Conservation (phyloP, 805 yeast species). For the Starmera pachycereana region DNA sequence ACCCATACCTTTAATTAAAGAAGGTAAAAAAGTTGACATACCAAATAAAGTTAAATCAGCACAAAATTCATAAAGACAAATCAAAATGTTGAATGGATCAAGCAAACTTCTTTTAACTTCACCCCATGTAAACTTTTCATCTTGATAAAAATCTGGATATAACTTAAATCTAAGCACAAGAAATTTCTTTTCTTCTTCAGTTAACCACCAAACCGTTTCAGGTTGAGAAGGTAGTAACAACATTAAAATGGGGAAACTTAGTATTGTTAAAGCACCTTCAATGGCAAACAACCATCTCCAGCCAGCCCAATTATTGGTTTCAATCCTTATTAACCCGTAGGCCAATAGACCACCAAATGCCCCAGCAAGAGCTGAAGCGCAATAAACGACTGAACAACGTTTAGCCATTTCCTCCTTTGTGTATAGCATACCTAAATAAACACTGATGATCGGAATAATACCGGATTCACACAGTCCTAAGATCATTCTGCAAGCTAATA, state of each 20-base stretch:
- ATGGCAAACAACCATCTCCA: slow-evolving; percentile 44
- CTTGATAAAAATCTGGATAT: slow-evolving; percentile 26
- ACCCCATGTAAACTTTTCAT: slow-evolving; percentile 26
- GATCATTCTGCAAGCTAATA: slow-evolving; percentile 36
- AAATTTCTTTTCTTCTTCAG: slow-evolving; percentile 27
- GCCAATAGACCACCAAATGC: slow-evolving; percentile 49
- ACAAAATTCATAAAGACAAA: slow-evolving; percentile 33
- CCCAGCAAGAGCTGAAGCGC: slow-evolving; percentile 25
- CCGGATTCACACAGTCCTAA: slow-evolving; percentile 45
- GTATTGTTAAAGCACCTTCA: slow-evolving; percentile 35
- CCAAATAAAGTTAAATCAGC: slow-evolving; percentile 33
- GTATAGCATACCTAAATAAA: slow-evolving; percentile 37
- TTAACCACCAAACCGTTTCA: slow-evolving; percentile 29
- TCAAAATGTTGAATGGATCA: slow-evolving; percentile 27
- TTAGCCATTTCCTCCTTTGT: slow-evolving; percentile 37
- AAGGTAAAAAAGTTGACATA: slow-evolving; percentile 34
- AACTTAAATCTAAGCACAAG: slow-evolving; percentile 24
- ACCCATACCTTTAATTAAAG: slow-evolving; percentile 34
- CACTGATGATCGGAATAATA: slow-evolving; percentile 37
- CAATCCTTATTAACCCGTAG: slow-evolving; percentile 27
- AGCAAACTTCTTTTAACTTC: slow-evolving; percentile 26
- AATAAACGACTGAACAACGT: slow-evolving; percentile 23
- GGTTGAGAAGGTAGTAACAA: slow-evolving; percentile 30
- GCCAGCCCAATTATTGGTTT: slow-evolving; percentile 27
- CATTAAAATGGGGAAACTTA: slow-evolving; percentile 24